Evolutionary conservation across 1,139 yeast species (phyloP).

Genomic region (Taphrina populina): DNA sequence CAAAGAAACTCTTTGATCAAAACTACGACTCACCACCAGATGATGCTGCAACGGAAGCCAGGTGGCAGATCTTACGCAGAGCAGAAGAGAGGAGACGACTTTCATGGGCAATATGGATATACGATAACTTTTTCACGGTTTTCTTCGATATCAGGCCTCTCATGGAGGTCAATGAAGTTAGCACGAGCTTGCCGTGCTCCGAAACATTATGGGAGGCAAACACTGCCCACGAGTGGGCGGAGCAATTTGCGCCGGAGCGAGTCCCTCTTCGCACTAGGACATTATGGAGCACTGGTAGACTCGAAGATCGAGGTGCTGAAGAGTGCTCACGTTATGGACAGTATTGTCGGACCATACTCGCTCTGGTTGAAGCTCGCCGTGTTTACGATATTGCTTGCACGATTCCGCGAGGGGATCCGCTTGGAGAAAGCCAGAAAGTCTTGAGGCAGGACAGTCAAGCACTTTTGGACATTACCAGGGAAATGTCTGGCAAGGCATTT

Average conservation of each 20-base stretch:
- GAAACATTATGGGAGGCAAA: conserved; percentile 28
- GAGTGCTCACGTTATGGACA: conserved; percentile 22
- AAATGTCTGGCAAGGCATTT: conserved; percentile 18
- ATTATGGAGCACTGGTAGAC: conserved; percentile 26
- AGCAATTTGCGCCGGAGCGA: conserved; percentile 20
- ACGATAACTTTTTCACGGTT: conserved; percentile 20
- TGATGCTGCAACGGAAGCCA: conserved; percentile 21
- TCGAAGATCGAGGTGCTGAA: conserved; percentile 27
- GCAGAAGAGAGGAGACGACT: conserved; percentile 30
- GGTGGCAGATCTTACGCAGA: conserved; percentile 30
- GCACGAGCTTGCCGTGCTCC: conserved; percentile 18
- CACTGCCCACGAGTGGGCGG: conserved; percentile 31
- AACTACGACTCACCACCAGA: conserved; percentile 31
- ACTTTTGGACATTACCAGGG: conserved; percentile 12
- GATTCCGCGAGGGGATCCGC: conserved; percentile 3
- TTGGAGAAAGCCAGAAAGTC: conserved; percentile 6
- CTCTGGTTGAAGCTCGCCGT: conserved; percentile 30
- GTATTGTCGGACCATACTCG: conserved; percentile 21
- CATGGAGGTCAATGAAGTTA: conserved; percentile 17
- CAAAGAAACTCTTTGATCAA: conserved; percentile 19
- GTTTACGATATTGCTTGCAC: conserved; percentile 22
- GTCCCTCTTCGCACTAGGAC: conserved; percentile 29
- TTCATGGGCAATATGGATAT: conserved; percentile 25
- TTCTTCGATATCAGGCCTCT: conserved; percentile 21
- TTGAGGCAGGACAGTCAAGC: conserved; percentile 17